A percentile compares a stretch with the other conserved stretches of the same genome.
Conservation (phyloP, 495 filamentous ascomycete species). For the Usnea hakonensis region DNA sequence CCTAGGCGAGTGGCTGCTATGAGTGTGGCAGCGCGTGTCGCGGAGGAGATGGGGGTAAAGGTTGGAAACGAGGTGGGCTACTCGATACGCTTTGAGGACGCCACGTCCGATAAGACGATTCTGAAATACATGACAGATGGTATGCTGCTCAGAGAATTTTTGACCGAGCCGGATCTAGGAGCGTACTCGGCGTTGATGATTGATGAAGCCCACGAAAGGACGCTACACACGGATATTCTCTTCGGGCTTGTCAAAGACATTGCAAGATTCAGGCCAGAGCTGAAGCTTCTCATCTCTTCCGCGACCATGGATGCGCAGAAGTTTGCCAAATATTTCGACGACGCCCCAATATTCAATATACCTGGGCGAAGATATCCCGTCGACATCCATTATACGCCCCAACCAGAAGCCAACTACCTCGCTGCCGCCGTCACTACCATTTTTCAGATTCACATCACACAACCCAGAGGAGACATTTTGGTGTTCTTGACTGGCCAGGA, state of each 20-base stretch:
- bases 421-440: conserved; percentile 87
- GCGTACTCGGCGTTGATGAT: conserved; percentile 92
- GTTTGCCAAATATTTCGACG: conserved; percentile 87
- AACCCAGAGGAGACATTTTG: conserved; percentile 80
- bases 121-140: conserved; percentile 98
- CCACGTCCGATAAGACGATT: conserved; percentile 84
- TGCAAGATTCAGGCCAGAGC: conserved; percentile 71
- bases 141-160: conserved; percentile 86
- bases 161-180: conserved; percentile 79
- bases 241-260: conserved; percentile 90
- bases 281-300: conserved; percentile 89
- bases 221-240: conserved; percentile 83
- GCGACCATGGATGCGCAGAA: conserved; percentile 94
- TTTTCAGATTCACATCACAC: conserved; percentile 91
- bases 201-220: conserved; percentile 95
- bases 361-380: conserved; percentile 87
- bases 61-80: conserved; percentile 94
- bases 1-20: conserved; percentile 89
- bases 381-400: conserved; percentile 84
- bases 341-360: conserved; percentile 92
- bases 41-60: conserved; percentile 85
- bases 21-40: conserved; percentile 83
- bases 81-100: conserved; percentile 91
- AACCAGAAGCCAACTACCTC: conserved; percentile 92
- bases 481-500: conserved; percentile 88